Evolutionary conservation across 176 grass and related monocot genomes (phyloP).

Genomic region (Saccharum spontaneum): DNA sequence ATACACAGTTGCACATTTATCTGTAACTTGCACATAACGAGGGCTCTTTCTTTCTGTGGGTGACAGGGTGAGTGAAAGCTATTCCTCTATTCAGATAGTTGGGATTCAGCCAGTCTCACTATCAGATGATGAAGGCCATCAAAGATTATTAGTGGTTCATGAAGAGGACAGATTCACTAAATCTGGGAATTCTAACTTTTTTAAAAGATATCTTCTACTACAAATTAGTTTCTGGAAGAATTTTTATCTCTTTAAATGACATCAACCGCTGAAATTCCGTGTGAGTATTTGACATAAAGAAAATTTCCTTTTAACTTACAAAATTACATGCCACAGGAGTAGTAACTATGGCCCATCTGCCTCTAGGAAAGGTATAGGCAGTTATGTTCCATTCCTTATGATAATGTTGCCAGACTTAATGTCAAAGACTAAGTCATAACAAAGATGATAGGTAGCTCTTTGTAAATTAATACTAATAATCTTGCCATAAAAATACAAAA

Average conservation of each 20-base stretch:
- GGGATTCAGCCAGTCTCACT: background rate
- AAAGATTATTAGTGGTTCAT: conserved; percentile 37
- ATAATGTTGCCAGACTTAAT: conserved; percentile 11
- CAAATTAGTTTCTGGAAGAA: conserved; percentile 33
- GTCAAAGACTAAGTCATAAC: background rate
- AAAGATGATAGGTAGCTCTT: background rate
- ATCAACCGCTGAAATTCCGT: conserved; percentile 56
- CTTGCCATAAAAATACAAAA: background rate
- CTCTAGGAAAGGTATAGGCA: background rate
- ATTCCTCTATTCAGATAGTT: conserved; percentile 4
- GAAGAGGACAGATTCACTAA: conserved; percentile 48
- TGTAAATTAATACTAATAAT: conserved; percentile 10
- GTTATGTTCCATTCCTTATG: conserved; percentile 1
- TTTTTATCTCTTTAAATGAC: conserved; percentile 35
- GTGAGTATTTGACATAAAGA: conserved; percentile 27
- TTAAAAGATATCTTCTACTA: conserved; percentile 41
- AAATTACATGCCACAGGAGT: background rate
- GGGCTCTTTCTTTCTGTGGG: background rate
- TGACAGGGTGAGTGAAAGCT: background rate
- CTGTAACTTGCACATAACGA: background rate
- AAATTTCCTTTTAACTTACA: conserved; percentile 4
- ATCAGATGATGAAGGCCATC: conserved; percentile 6
- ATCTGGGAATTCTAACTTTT: conserved; percentile 30
- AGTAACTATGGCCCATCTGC: background rate
- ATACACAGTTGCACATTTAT: background rate